Conservation (phyloP, 2,329 filamentous ascomycete genomes). For the Pestalotiopsis fici region DNA sequence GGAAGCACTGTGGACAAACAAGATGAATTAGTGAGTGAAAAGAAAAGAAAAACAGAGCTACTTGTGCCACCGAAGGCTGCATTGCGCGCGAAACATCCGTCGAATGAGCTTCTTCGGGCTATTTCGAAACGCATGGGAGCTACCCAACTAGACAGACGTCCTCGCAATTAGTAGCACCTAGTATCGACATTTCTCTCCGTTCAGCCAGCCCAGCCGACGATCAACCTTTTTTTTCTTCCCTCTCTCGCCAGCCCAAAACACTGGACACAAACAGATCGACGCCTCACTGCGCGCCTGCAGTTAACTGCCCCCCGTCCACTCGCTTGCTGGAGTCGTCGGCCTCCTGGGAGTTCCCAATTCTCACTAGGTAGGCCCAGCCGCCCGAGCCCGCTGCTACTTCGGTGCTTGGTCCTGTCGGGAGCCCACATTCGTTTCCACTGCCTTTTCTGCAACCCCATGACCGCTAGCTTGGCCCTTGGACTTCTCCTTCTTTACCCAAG, state of each 20-base stretch:
- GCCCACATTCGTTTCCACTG: constrained; percentile 11
- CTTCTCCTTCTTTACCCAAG: constrained; percentile 2
- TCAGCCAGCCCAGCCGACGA: not conserved
- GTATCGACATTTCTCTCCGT: not conserved
- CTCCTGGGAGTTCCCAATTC: not conserved
- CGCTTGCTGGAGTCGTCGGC: not conserved
- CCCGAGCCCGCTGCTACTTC: constrained; percentile 4
- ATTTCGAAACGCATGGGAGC: not conserved
- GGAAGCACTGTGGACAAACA: too few relatives aligned
- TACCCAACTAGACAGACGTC: not conserved
- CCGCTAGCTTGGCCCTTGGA: constrained; percentile 1
- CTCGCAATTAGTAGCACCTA: not conserved
- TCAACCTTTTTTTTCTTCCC: not conserved
- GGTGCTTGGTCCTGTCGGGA: constrained; percentile 3
- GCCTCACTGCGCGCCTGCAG: not conserved
- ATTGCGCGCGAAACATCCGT: constrained; percentile 4
- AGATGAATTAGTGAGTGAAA: not conserved
- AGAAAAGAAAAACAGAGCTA: not conserved
- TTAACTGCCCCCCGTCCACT: not conserved
- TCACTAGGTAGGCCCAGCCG: not conserved
- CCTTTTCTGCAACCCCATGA: not conserved
- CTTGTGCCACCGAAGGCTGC: not conserved
- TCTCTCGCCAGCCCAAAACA: not conserved
- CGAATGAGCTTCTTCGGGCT: not conserved
- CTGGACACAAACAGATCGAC: not conserved